Evolutionary conservation across 108 stramenopile genomes (phyloP).

Genomic region (Schizochytrium sp.): DNA sequence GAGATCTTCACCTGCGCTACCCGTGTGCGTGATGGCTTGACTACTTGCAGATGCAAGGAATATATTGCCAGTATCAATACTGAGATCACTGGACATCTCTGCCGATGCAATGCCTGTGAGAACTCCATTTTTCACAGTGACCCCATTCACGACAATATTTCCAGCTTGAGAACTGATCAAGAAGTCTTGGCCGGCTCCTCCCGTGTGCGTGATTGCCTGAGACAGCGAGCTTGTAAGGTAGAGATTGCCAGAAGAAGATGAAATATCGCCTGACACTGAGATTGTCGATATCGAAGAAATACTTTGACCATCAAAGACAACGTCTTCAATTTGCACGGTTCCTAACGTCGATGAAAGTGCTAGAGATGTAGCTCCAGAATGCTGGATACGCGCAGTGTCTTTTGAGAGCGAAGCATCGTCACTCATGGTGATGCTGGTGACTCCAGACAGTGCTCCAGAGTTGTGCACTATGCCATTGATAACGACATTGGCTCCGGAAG

Average conservation of each 20-base stretch:
- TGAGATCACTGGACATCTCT: not conserved
- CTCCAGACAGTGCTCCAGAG: not conserved
- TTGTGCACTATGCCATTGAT: constrained; percentile 16
- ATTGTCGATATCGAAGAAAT: not conserved
- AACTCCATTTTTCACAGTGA: not conserved
- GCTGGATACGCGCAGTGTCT: not conserved
- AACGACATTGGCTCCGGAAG: constrained; percentile 3
- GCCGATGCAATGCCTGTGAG: not conserved
- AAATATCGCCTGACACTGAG: not conserved
- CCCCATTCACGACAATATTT: not conserved
- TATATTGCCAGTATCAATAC: not conserved
- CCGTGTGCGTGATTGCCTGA: not conserved
- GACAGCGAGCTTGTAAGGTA: not conserved
- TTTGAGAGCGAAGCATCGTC: not conserved
- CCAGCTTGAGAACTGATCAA: constrained; percentile 9
- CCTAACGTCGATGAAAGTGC: not conserved
- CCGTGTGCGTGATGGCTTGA: not conserved
- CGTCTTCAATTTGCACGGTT: constrained; percentile 45
- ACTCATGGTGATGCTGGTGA: not conserved
- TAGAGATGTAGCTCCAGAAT: not conserved
- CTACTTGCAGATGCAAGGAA: not conserved
- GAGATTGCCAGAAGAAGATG: not conserved
- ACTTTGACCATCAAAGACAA: not conserved
- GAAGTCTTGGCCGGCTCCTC: not conserved
- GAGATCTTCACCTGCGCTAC: not conserved